Evolutionary conservation across 768 basidiomycete genomes (phyloP).

Genomic region (Mycena latifolia): DNA sequence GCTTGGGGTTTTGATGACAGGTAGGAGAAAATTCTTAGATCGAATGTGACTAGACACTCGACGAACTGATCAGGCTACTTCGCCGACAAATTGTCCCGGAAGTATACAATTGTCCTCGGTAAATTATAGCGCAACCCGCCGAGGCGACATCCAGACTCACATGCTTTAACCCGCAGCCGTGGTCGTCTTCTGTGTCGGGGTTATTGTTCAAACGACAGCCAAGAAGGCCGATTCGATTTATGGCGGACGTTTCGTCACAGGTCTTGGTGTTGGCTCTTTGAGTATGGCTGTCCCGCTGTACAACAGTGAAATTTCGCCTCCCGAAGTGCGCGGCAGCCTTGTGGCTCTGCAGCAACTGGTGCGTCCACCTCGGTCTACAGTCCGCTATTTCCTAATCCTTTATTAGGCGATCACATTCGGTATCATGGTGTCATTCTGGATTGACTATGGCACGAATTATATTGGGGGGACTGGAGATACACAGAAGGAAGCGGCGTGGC

Average conservation of each 20-base stretch:
- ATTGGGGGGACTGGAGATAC: slow-evolving; percentile 70
- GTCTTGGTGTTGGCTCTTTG: slow-evolving; percentile 84
- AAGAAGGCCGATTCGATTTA: slow-evolving; percentile 71
- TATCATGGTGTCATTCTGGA: slow-evolving; percentile 76
- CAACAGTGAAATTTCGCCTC: slow-evolving; percentile 79
- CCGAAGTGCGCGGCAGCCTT: slow-evolving; percentile 84
- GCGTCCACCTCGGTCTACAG: not conserved
- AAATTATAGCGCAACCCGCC: slow-evolving; percentile 18
- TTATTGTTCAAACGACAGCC: slow-evolving; percentile 78
- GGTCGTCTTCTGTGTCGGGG: slow-evolving; percentile 75
- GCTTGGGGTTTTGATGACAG: slow-evolving; percentile 80
- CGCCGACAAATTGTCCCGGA: slow-evolving; percentile 80
- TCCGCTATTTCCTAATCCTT: not conserved
- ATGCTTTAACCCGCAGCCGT: slow-evolving; percentile 54
- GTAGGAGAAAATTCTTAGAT: slow-evolving; percentile 41
- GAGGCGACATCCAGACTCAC: no score
- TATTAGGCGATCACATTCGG: slow-evolving; percentile 77
- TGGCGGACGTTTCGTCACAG: slow-evolving; percentile 83
- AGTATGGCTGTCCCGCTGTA: slow-evolving; percentile 89
- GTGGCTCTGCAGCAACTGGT: slow-evolving; percentile 83
- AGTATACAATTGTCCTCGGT: slow-evolving; percentile 78
- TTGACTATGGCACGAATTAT: slow-evolving; percentile 57
- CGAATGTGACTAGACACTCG: not conserved
- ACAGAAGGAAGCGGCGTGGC: slow-evolving; percentile 81
- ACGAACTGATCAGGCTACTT: slow-evolving; percentile 56